phyloP scores from a whole-genome alignment of 1,284 basidiomycete genomes.

The Puccinia sorghi region DNA sequence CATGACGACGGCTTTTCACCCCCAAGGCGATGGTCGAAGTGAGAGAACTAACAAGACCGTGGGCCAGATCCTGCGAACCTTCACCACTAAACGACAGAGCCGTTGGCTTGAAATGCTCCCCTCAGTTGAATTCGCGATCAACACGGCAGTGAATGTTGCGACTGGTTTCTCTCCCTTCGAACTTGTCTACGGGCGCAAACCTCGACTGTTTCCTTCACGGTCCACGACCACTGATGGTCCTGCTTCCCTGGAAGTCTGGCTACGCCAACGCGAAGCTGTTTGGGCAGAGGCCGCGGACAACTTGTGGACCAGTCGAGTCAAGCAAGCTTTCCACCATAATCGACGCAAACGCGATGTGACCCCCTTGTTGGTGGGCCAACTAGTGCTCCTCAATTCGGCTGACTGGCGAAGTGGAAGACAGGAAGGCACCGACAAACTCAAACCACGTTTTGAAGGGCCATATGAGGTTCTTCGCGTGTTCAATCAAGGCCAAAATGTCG shows the following conservation, averaged over 20 bases:
- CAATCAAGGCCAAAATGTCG: not conserved
- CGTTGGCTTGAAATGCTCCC: constrained; percentile 1
- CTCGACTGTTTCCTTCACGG: not conserved
- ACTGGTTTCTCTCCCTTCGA: not conserved
- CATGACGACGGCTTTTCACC: not conserved
- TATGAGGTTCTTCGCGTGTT: not conserved
- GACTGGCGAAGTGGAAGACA: not conserved
- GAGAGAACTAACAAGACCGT: constrained; percentile 18
- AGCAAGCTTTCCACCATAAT: not conserved
- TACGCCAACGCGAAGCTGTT: not conserved
- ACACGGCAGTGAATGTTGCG: not conserved
- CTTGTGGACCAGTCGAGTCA: not conserved
- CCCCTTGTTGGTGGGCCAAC: not conserved
- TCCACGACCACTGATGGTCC: not conserved
- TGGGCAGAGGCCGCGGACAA: not conserved
- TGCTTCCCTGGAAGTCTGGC: not conserved
- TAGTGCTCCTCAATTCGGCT: not conserved
- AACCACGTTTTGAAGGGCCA: not conserved
- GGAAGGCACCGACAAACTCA: not conserved
- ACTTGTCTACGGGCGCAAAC: not conserved
- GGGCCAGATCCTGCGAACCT: not conserved
- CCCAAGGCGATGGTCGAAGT: constrained; percentile 4
- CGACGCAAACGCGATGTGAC: too few relatives aligned
- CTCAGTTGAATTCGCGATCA: not conserved
- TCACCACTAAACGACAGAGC: not conserved